Conservation (phyloP, 2,329 filamentous ascomycete species). For the Dothideomycetidae sp. region DNA sequence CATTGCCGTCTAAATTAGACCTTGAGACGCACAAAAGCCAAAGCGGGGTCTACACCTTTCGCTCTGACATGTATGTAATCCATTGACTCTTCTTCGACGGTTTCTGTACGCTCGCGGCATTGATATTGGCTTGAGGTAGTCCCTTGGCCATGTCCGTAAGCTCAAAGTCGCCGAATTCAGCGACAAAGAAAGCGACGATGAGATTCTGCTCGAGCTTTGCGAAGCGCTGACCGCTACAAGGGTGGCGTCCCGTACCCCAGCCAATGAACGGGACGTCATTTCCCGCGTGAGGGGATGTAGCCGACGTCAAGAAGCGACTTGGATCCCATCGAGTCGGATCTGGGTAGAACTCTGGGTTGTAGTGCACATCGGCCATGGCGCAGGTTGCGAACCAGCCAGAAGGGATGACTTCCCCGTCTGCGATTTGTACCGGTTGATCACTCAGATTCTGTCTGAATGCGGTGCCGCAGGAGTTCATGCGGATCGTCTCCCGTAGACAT, state of each 20-base stretch:
- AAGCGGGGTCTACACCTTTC: no score
- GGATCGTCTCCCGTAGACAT: conserved; percentile 40
- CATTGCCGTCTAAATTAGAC: no score
- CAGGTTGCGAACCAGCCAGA: conserved; percentile 33
- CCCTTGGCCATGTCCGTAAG: conserved; percentile 24
- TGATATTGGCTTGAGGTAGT: conserved; percentile 25
- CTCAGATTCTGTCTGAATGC: conserved; percentile 39
- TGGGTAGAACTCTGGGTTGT: conserved; percentile 35
- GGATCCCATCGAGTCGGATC: conserved; percentile 39
- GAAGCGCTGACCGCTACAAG: conserved; percentile 31
- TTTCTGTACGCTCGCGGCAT: conserved; percentile 28
- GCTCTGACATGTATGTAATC: no score
- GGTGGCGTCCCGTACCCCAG: conserved; percentile 26
- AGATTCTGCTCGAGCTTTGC: conserved; percentile 40
- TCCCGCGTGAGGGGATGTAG: conserved; percentile 35
- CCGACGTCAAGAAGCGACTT: conserved; percentile 31
- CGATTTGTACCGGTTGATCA: conserved; percentile 32
- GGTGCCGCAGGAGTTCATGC: conserved; percentile 34
- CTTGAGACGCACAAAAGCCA: no score
- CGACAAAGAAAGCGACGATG: conserved; percentile 35
- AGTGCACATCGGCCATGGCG: conserved; percentile 33
- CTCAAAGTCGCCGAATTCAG: conserved; percentile 35
- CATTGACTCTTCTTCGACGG: conserved; percentile 22
- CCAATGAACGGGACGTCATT: conserved; percentile 16
- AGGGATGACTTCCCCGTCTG: conserved; percentile 36